Evolutionary conservation across 23 red algal species (phyloP).

Genomic region (Gracilariopsis chorda): DNA sequence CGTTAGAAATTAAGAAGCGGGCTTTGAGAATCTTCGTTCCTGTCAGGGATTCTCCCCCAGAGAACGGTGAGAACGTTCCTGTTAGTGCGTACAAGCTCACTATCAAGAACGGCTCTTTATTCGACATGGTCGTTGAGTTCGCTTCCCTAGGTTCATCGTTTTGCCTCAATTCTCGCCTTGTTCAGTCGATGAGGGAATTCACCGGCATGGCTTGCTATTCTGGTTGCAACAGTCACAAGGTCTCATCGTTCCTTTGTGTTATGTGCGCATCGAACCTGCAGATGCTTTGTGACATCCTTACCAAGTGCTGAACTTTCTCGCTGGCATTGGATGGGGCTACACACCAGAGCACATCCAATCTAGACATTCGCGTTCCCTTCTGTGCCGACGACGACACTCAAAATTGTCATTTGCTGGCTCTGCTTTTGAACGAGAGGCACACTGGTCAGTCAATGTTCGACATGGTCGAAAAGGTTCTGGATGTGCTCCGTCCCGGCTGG

Average conservation of each 20-base stretch:
- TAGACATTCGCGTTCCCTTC: constrained; percentile 14
- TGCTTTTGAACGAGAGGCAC: not conserved
- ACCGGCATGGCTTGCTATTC: not conserved
- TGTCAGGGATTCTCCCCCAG: not conserved
- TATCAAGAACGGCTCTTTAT: not conserved
- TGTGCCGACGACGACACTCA: not conserved
- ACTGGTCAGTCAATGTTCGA: not conserved
- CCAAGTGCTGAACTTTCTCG: not conserved
- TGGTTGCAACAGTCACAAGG: not conserved
- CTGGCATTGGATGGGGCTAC: not conserved
- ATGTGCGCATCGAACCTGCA: constrained; percentile 7
- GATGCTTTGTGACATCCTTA: not conserved
- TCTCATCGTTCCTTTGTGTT: not conserved
- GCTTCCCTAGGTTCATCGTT: not conserved
- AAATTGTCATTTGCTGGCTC: not conserved
- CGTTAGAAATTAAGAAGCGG: not conserved
- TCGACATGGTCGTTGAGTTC: not conserved
- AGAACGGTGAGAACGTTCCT: not conserved
- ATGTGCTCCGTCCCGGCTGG: not conserved
- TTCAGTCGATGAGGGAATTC: not conserved
- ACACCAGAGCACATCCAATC: not conserved
- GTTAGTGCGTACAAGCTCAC: not conserved
- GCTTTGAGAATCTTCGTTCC: not conserved
- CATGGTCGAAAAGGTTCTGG: not conserved
- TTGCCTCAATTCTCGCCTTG: not conserved